Conservation (phyloP, 495 filamentous ascomycete species). For the Lichina pygmaea region DNA sequence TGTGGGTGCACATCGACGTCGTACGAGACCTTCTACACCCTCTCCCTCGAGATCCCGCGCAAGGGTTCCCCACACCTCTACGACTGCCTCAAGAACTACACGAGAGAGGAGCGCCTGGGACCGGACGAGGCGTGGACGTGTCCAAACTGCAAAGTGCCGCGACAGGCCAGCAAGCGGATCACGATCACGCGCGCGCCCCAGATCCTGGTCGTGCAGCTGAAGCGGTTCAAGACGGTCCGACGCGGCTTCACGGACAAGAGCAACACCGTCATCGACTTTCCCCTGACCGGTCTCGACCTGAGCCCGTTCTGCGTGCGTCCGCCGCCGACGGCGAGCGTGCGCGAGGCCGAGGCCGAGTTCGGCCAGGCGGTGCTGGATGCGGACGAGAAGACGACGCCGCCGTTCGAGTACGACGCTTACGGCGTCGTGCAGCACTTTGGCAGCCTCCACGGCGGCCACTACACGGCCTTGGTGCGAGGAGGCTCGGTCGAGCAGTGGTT, state of each 20-base stretch:
- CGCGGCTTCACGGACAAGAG: conserved; percentile 33
- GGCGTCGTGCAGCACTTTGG: conserved; percentile 44
- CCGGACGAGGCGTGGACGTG: conserved; percentile 49
- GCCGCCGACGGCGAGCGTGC: background rate
- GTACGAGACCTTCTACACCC: conserved; percentile 43
- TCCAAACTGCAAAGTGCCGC: conserved; percentile 36
- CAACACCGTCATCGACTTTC: conserved; percentile 40
- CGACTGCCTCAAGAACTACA: conserved; percentile 41
- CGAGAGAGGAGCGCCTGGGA: conserved; percentile 34
- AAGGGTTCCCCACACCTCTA: conserved; percentile 24
- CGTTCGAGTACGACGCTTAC: conserved; percentile 47
- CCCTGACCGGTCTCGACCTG: conserved; percentile 33
- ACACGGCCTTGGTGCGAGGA: conserved; percentile 28
- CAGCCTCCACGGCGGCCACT: conserved; percentile 37
- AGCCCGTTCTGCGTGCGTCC: conserved; percentile 6
- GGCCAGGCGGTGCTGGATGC: conserved; percentile 4
- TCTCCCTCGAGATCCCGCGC: conserved; percentile 37
- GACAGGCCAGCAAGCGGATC: conserved; percentile 45
- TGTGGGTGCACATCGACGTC: conserved; percentile 42
- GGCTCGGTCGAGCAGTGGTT: conserved; percentile 22
- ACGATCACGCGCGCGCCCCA: conserved; percentile 46
- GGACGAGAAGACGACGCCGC: conserved; percentile 27
- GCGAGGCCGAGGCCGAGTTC: background rate
- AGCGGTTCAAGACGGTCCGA: conserved; percentile 36
- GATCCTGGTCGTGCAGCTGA: conserved; percentile 49